A percentile compares a stretch with the other conserved stretches of the same genome.
These are phyloP conservation scores for Nemania sp. DNA, from an alignment of 2,329 filamentous ascomycete species.

Conservation along the genomic window DNA sequence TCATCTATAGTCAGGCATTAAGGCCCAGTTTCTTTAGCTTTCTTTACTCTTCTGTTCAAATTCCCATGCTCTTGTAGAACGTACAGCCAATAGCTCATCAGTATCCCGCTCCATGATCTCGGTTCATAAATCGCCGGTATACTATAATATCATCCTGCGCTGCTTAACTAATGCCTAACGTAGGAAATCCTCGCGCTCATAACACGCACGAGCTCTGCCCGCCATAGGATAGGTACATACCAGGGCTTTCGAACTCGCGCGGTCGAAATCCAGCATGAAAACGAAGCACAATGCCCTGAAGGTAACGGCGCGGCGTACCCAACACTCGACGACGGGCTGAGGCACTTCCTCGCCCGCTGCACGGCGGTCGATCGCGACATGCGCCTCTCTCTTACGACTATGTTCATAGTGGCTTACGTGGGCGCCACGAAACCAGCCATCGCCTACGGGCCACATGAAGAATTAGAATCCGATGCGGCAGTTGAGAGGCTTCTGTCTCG, in stretches of 20 bases:
- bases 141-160: neutral
- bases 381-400: neutral
- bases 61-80: too few relatives aligned
- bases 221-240: neutral
- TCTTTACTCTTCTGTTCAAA: too few relatives aligned
- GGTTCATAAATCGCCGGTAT: too few relatives aligned
- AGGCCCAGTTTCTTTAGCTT: too few relatives aligned
- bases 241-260: neutral
- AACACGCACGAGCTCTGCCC: neutral
- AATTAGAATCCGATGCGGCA: neutral
- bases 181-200: conserved; percentile 6
- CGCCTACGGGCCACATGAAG: neutral
- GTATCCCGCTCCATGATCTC: too few relatives aligned
- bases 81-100: too few relatives aligned
- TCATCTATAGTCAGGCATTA: too few relatives aligned
- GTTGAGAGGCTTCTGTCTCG: neutral
- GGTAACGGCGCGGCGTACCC: neutral
- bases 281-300: neutral
- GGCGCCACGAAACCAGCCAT: neutral
- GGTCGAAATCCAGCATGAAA: neutral
- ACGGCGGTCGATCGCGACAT: neutral
- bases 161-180: neutral
- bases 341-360: neutral
- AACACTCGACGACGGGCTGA: neutral
- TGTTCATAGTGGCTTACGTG: neutral